Base-by-base conservation (phyloP, 306 rosid genomes). In the Bauhinia variegata region DNA sequence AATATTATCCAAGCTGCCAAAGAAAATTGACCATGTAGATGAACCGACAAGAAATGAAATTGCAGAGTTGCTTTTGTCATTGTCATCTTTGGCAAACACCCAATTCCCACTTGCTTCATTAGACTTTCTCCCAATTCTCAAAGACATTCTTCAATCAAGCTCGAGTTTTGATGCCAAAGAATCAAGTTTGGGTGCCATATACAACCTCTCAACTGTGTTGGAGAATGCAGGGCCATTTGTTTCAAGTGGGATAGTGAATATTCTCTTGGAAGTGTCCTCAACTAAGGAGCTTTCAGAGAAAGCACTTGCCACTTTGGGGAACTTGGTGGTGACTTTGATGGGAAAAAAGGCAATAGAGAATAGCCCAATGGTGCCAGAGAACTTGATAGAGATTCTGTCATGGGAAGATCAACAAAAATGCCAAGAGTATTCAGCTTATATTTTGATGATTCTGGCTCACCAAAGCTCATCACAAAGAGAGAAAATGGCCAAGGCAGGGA, bases 341-440 rank as follows among this genome's bases (percentile, higher is more conserved):
- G 99, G 97, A 2, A 95, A 90, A 41, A 90, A 82, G 66, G 97
- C 81, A 13, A 80, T 95, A 78, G 99, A 90, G 62, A 79, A 68
- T 46, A 83, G 76, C 48, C 61, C 75, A 18, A 54, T 65, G 84
- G 86, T 88, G 75, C 96, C 96, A 5, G 69, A 75, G 78, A 66
- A 73, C 33, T 78, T 87, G 60, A 87, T 95, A 10, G 87, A 88
- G 81, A 83, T 79, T 34, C 77, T 95, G 81, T 80, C 95, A 63
- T 90, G 99, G 99, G 99, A 95, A 38, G 95, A 86, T 12, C 82
- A 82, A 19, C 84, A 89, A 3, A 90, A 83, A 80, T 88, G 96
- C 74, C 88, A 85, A 51, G 99, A 95, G 42, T 72, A 85, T 2
- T 90, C 99, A 1, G 88, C 84, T 68, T 86, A 90, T 72, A 77